These are phyloP conservation scores for Dalbergia cochinchinensis DNA, from an alignment of 306 rosid genomes.

Conservation along the genomic window DNA sequence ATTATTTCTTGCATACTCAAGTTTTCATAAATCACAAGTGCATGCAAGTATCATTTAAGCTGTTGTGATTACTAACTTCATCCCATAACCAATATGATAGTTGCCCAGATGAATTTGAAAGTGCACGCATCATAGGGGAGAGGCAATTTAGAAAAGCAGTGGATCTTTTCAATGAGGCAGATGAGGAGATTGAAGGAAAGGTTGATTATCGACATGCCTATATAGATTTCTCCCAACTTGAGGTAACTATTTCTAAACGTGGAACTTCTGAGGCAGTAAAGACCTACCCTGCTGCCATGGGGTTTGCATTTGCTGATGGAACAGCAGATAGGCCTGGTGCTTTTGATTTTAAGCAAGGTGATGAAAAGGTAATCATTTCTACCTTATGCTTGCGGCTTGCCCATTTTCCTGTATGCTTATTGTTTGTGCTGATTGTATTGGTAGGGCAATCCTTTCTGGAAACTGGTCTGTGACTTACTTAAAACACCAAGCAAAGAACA, in stretches of 20 bases:
- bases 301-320: slow-evolving; percentile 94
- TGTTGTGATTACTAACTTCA: slow-evolving; percentile 40
- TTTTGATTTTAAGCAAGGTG: slow-evolving; percentile 92
- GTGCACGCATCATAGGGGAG: slow-evolving; percentile 90
- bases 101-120: slow-evolving; percentile 93
- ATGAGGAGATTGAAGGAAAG: slow-evolving; percentile 74
- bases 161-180: slow-evolving; percentile 73
- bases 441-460: slow-evolving; percentile 94
- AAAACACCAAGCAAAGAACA: slow-evolving; percentile 78
- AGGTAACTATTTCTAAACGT: slow-evolving; percentile 64
- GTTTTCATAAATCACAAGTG: slow-evolving; percentile 22
- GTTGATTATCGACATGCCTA: slow-evolving; percentile 82
- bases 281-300: slow-evolving; percentile 98
- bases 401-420: slow-evolving; percentile 40
- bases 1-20: slow-evolving; percentile 38
- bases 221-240: slow-evolving; percentile 79
- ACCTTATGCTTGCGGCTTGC: slow-evolving; percentile 3
- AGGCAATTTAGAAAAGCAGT: slow-evolving; percentile 86
- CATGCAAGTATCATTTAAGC: slow-evolving; percentile 33
- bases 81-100: slow-evolving; percentile 55
- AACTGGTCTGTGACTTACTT: slow-evolving; percentile 65
- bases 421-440: slow-evolving; percentile 43
- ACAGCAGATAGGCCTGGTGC: slow-evolving; percentile 98
- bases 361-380: slow-evolving; percentile 68
- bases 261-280: slow-evolving; percentile 67